Conservation (phyloP, 2,329 filamentous ascomycete genomes). For the Penicillium sp. region DNA sequence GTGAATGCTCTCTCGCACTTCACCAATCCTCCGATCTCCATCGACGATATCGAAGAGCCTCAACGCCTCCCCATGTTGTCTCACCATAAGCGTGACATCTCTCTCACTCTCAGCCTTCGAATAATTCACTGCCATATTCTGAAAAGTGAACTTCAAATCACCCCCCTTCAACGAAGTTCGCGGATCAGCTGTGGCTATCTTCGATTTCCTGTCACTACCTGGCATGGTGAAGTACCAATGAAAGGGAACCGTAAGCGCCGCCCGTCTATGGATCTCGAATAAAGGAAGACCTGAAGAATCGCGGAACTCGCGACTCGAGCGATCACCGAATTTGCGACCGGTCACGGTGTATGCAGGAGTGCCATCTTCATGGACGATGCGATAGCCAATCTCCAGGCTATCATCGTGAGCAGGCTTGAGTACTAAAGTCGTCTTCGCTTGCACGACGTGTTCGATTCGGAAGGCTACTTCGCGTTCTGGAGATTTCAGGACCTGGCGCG, state of each 20-base stretch:
- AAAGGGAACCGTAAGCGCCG: conserved; percentile 1
- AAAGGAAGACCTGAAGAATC: conserved; percentile 31
- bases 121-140: conserved; percentile 18
- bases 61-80: conserved; percentile 14
- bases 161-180: conserved; percentile 5
- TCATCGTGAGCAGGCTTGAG: conserved; percentile 14
- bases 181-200: conserved; percentile 15
- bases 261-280: conserved; percentile 27
- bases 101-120: conserved; percentile 14
- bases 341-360: conserved; percentile 24
- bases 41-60: conserved; percentile 27
- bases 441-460: conserved; percentile 23
- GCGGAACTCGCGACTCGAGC: conserved; percentile 29
- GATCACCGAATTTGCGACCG: conserved; percentile 29
- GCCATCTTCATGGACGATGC: conserved; percentile 23
- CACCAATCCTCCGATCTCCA: conserved; percentile 24
- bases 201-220: conserved; percentile 6
- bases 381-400: conserved; percentile 16
- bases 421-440: conserved; percentile 20
- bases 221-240: conserved; percentile 42
- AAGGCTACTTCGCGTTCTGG: conserved; percentile 27
- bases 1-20: conserved; percentile 26
- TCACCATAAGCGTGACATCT: conserved; percentile 17
- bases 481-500: conserved; percentile 21
- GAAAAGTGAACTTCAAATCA: conserved; percentile 21